Evolutionary conservation across 768 basidiomycete genomes (phyloP), one percentile per base, ranked within the genome.

Genomic region (Melanogaster broomeanus): DNA sequence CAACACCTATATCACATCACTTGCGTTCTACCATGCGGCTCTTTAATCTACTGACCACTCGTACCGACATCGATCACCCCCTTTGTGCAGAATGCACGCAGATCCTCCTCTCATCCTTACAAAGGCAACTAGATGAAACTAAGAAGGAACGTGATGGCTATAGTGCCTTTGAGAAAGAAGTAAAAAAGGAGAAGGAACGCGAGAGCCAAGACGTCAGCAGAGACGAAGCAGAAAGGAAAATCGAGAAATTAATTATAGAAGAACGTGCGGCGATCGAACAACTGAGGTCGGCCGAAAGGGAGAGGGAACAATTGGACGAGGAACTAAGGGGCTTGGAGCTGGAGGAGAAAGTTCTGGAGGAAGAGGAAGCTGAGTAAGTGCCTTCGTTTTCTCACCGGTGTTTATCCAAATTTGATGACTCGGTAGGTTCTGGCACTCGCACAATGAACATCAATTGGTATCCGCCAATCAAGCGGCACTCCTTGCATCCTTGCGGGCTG

Each of bases 71-170:
- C 39, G 92, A 94, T 66, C 94, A 98, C 65, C 97, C 97, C 6
- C 78, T 99, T 8, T 99, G 97, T 68, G 84, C 88, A 0, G 96
- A 98, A 62, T 99, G 97, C 69, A 92, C 94, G 3, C 86, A 90
- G 61, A 79, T 88, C 42, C 72, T 98, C 30, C 80, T 95, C 27
- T 76, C 76, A 2, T 83, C 82, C 22, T 80, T 98, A 28, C 84
- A 88, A 59, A 79, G 80, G 41, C 86, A 93, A 63, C 76, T 96
- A 15, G 93, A 96, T 51, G 93, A 97, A 73, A 88, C 88, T 3
- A 91, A 86, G 72, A 89, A 86, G 64, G 93, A 97, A 65, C 76
- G 93, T 52, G 94, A 97, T 59, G 93, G 92, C 0, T 97, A 96
- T 66, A 85, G 93, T 55, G 90, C 91, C 0, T 98, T 95, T 63